Base-by-base conservation (phyloP, 2,329 filamentous ascomycete species). In the Alternaria triticina region DNA sequence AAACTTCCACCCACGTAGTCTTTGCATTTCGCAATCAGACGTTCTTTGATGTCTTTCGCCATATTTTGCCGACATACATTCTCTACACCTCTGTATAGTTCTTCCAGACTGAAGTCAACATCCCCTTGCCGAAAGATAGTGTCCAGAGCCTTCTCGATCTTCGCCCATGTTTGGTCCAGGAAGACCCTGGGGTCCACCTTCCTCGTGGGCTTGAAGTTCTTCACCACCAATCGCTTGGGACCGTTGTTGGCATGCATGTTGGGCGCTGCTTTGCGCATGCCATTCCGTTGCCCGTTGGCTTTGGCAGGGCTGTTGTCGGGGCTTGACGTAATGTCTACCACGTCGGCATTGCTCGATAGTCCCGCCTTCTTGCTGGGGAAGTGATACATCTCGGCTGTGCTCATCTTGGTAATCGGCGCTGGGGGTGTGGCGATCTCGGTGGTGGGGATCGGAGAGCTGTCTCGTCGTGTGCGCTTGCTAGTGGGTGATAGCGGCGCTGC, bases 1-100 rank as follows among this genome's bases (percentile, higher is more conserved):
- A 98, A 70, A 20, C 78, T 81, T 3, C 81, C 82, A 40, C 81
- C 77, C 11, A 90, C 83, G 79, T 96, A 90, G 13, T 79, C 80
- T 63, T 90, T 89, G 75, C 91, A 93, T 68, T 87, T 86, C 11
- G 84, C 82, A 67, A 88, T 86, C 52, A 98, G 83, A 75, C 87
- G 86, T 44, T 86, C 83, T 71, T 90, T 91, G 57, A 97, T 81
- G 58, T 88, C 85, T 17, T 86, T 85, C 3, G 92, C 91, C 71
- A 89, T 87, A 1, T 90, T 91, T 72, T 91, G 91, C 57, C 93
- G 87, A 78, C 96, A 99, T 11, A 97, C 86, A 76, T 97, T 94
- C 84, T 99, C 96, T 1, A 97, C 93, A 5, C 92, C 93, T 52
- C 93, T 89, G 78, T 97, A 98, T 13, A 99, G 84, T 71, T 92